Conservation (phyloP, 257 asterid species). For the Thymus quinquecostatus region DNA sequence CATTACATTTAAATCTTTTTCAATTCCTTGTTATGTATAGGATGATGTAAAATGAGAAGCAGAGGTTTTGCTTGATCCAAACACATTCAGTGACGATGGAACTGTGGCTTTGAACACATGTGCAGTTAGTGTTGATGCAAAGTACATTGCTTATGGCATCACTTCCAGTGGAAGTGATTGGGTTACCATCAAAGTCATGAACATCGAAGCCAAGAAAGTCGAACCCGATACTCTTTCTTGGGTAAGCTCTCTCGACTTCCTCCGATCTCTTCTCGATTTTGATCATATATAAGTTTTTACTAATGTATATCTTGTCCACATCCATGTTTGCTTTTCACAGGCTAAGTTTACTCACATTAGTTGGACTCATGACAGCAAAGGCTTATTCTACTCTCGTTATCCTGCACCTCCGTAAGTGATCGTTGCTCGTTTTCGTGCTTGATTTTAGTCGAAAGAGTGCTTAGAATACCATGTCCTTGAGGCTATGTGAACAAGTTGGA, state of each 20-base stretch:
- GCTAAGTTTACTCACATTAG: conserved; percentile 74
- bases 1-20: neutral
- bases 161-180: conserved; percentile 94
- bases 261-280: neutral
- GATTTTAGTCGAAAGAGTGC: neutral
- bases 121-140: conserved; percentile 79
- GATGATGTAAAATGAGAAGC: conserved; percentile 71
- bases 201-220: conserved; percentile 47
- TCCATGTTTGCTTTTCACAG: conserved; percentile 41
- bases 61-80: conserved; percentile 93
- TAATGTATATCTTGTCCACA: neutral
- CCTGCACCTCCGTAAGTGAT: conserved; percentile 81
- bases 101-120: conserved; percentile 63
- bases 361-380: conserved; percentile 92
- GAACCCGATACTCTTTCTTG: conserved; percentile 75
- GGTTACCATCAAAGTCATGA: conserved; percentile 86
- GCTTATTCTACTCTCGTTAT: conserved; percentile 89
- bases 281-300: too few relatives aligned
- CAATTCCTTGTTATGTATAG: conserved; percentile 42
- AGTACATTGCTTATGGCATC: conserved; percentile 73
- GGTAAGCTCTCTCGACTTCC: conserved; percentile 47
- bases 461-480: neutral
- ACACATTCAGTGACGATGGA: conserved; percentile 81
- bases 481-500: neutral
- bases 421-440: neutral